Evolutionary conservation across 139 green algal genomes (phyloP).

Genomic region (Chlorella vulgaris): DNA sequence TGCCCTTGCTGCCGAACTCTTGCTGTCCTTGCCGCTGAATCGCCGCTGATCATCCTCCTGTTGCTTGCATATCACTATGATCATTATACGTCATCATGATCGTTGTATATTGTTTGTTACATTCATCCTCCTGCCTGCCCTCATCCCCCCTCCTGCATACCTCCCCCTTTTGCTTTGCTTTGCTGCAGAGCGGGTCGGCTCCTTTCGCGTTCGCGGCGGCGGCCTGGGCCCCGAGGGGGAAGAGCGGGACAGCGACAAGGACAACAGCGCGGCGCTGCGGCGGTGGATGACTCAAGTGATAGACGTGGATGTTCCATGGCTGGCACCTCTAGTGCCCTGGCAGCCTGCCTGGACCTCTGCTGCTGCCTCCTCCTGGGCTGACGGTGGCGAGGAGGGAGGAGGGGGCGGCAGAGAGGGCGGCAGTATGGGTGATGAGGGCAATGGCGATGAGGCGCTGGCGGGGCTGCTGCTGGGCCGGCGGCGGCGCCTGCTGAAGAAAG

Average conservation of each 20-base stretch:
- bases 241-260: background rate
- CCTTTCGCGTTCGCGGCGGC: slow-evolving; percentile 8
- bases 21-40: background rate
- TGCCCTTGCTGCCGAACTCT: background rate
- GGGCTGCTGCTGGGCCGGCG: background rate
- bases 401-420: background rate
- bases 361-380: background rate
- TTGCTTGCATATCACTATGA: too few relatives aligned
- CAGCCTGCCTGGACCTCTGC: background rate
- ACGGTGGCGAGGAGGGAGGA: background rate
- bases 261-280: background rate
- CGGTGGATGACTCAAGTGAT: slow-evolving; percentile 4
- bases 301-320: slow-evolving; percentile 5
- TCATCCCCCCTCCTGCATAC: too few relatives aligned
- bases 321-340: slow-evolving; percentile 23
- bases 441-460: background rate
- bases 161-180: too few relatives aligned
- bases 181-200: slow-evolving; percentile 17
- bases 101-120: too few relatives aligned
- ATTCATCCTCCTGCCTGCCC: too few relatives aligned
- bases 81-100: too few relatives aligned
- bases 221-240: background rate
- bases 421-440: background rate
- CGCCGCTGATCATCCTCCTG: too few relatives aligned
- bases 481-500: background rate